Evolutionary conservation across 306 rosid species (phyloP).

Genomic region (Calophaca sinica): DNA sequence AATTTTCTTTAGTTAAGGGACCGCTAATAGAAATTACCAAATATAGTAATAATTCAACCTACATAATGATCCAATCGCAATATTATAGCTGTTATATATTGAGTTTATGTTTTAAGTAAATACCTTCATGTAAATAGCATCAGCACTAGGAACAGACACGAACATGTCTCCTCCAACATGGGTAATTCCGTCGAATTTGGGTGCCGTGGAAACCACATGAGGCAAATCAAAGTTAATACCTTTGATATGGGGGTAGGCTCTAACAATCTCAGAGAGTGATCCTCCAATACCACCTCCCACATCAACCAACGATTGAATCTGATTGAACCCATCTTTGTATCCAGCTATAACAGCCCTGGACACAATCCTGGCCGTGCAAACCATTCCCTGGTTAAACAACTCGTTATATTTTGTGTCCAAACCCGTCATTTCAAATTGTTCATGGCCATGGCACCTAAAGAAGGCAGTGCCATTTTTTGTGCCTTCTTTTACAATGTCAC

Average conservation of each 20-base stretch:
- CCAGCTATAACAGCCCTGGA: constrained; percentile 51
- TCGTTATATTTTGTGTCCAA: constrained; percentile 48
- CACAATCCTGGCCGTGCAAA: constrained; percentile 49
- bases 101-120: background rate
- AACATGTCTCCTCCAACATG: constrained; percentile 64
- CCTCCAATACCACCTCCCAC: constrained; percentile 63
- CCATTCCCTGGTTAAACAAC: constrained; percentile 57
- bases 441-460: constrained; percentile 57
- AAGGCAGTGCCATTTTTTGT: constrained; percentile 53
- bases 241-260: constrained; percentile 56
- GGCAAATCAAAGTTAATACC: constrained; percentile 59
- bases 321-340: constrained; percentile 52
- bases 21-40: too few species aligned
- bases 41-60: too few species aligned
- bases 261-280: constrained; percentile 56
- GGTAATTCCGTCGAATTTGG: constrained; percentile 48
- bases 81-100: background rate
- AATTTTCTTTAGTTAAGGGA: too few species aligned
- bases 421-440: constrained; percentile 53
- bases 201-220: constrained; percentile 55
- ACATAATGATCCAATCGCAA: too few species aligned
- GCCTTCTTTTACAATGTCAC: constrained; percentile 48
- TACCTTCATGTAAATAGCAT: constrained; percentile 62
- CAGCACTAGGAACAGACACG: constrained; percentile 53
- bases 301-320: constrained; percentile 52